phyloP scores from a whole-genome alignment of 805 yeast genomes.

The Starmerella floricola region DNA sequence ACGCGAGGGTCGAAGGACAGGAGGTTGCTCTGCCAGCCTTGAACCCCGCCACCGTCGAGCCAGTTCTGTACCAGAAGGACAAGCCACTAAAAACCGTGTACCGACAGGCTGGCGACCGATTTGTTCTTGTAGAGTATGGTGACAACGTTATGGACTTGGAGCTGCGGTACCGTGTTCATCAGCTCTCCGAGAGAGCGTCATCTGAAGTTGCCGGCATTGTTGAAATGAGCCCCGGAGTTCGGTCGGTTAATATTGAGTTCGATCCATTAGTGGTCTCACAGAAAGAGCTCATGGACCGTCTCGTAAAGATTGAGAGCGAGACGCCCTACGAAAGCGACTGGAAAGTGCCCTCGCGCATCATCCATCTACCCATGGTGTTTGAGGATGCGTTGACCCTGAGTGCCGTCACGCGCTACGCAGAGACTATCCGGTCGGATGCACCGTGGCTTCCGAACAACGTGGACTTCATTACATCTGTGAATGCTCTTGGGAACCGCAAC shows the following conservation, averaged over 20 bases:
- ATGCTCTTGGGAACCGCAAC: conserved; percentile 55
- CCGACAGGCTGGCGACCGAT: conserved; percentile 96
- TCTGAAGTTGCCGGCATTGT: conserved; percentile 62
- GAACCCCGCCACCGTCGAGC: conserved; percentile 42
- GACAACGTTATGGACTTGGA: conserved; percentile 77
- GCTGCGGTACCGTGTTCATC: conserved; percentile 71
- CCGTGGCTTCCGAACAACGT: conserved; percentile 98
- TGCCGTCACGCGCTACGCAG: conserved; percentile 83
- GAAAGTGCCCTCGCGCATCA: conserved; percentile 71
- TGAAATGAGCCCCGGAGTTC: conserved; percentile 95
- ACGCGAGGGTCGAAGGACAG: conserved; percentile 30
- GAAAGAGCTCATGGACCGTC: conserved; percentile 44
- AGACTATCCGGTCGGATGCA: conserved; percentile 83
- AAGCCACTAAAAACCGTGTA: conserved; percentile 63
- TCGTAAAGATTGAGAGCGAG: conserved; percentile 45
- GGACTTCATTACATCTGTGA: conserved; percentile 83
- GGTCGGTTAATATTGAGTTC: conserved; percentile 83
- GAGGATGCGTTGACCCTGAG: conserved; percentile 82
- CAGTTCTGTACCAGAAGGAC: conserved; percentile 48
- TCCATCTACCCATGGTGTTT: conserved; percentile 89
- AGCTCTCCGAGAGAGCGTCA: conserved; percentile 61
- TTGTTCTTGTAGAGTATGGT: conserved; percentile 84
- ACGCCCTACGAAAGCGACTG: conserved; percentile 48
- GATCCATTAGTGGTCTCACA: conserved; percentile 56
- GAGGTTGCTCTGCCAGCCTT: conserved; percentile 18